Conservation (phyloP, 1,139 yeast genomes). For the Yamadazyma atmosphaerica region DNA sequence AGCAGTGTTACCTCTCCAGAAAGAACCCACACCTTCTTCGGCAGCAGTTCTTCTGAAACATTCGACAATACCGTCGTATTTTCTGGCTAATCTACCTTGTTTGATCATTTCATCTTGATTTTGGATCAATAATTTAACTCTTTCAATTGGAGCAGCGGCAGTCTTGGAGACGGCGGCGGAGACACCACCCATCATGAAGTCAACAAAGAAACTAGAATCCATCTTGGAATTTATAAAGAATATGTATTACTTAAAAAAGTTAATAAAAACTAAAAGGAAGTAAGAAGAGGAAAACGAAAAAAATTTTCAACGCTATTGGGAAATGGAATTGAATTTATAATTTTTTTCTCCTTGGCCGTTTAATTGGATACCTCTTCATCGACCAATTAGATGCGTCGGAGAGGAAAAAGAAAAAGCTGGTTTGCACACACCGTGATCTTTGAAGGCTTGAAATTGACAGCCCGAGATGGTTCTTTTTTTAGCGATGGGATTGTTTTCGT, state of each 20-base stretch:
- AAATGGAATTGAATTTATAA: slow-evolving; percentile 12
- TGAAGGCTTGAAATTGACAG: too few species aligned
- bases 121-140: slow-evolving; percentile 55
- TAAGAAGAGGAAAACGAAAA: slow-evolving; percentile 8
- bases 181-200: slow-evolving; percentile 55
- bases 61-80: slow-evolving; percentile 51
- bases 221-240: slow-evolving; percentile 19
- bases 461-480: neutral
- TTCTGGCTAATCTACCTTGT: slow-evolving; percentile 53
- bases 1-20: slow-evolving; percentile 62
- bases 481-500: neutral
- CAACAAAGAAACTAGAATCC: slow-evolving; percentile 34
- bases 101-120: slow-evolving; percentile 56
- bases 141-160: slow-evolving; percentile 57
- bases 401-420: slow-evolving; percentile 4
- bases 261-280: slow-evolving; percentile 6
- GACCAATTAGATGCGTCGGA: slow-evolving; percentile 1
- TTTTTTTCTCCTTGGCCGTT: slow-evolving; percentile 10
- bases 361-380: slow-evolving; percentile 10
- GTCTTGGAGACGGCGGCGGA: slow-evolving; percentile 60
- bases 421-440: neutral
- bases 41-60: slow-evolving; percentile 56
- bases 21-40: slow-evolving; percentile 51
- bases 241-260: neutral
- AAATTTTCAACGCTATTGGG: slow-evolving; percentile 13